Conservation (phyloP, 257 asterid genomes). For the Striga asiatica region DNA sequence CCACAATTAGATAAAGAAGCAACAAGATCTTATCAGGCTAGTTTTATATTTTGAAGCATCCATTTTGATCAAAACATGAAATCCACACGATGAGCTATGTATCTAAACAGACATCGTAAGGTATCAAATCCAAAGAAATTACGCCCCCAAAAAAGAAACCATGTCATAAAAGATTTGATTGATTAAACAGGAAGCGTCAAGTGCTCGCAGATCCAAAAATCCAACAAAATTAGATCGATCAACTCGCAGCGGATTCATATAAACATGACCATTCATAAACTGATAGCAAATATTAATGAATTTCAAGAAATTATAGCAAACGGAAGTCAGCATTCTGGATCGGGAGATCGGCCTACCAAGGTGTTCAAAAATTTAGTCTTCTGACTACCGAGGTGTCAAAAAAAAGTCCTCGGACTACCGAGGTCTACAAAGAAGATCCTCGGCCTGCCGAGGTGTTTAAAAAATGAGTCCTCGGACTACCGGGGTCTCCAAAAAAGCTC, state of each 20-base stretch:
- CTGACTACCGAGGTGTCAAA: too few species aligned
- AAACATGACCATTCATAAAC: not conserved
- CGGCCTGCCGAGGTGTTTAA: too few species aligned
- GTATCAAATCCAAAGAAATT: not conserved
- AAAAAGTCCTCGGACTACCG: too few species aligned
- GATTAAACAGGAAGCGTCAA: not conserved
- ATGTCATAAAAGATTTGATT: not conserved
- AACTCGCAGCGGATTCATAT: not conserved
- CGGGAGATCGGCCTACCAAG: not conserved
- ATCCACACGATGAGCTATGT: not conserved
- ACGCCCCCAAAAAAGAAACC: not conserved
- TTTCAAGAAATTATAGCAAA: not conserved
- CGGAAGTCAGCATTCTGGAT: not conserved
- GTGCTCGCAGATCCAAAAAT: not conserved
- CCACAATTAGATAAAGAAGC: not conserved
- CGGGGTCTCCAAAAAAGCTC: too few species aligned
- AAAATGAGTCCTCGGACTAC: too few species aligned
- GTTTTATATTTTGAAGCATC: too few species aligned
- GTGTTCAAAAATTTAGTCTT: not conserved
- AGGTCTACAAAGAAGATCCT: too few species aligned
- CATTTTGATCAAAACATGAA: not conserved
- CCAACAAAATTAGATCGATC: not conserved
- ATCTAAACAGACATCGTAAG: not conserved
- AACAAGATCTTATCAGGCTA: too few species aligned
- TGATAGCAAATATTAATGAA: not conserved